Percentiles rank a stretch among this genome's conserved stretches.
Evolutionary conservation across 129 eudicot species (phyloP).

Genomic region (Chrysanthemum makinoi): DNA sequence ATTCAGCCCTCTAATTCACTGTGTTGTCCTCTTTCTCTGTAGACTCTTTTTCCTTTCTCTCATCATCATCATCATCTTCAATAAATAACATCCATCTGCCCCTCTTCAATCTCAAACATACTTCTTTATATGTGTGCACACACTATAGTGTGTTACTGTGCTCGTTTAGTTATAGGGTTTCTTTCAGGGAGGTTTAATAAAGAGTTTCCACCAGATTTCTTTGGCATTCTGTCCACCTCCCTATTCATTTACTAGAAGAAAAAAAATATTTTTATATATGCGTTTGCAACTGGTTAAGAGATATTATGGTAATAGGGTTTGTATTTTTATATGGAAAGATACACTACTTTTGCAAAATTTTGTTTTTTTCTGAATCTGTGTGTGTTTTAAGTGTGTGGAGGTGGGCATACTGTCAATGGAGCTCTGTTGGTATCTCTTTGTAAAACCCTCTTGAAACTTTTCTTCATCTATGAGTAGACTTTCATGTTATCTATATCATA

Average conservation of each 20-base stretch:
- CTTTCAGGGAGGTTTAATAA: constrained; percentile 70
- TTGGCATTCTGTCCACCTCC: constrained; percentile 99
- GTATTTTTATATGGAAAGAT: background rate
- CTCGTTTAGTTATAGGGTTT: constrained; percentile 2
- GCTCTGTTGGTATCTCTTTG: constrained; percentile 89
- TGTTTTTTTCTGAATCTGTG: background rate
- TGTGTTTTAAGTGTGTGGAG: constrained; percentile 44
- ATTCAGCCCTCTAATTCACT: constrained; percentile 32
- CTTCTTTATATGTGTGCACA: constrained; percentile 1
- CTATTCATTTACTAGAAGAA: background rate
- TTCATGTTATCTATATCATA: background rate
- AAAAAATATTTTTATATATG: background rate
- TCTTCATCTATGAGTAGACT: background rate
- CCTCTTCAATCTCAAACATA: constrained; percentile 3
- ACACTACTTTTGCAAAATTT: constrained; percentile 3
- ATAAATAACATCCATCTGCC: constrained; percentile 42
- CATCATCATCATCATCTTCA: constrained; percentile 29
- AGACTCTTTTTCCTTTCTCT: constrained; percentile 7
- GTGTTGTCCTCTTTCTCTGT: constrained; percentile 20
- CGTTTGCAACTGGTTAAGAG: too few species aligned
- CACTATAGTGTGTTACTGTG: background rate
- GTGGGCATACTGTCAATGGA: constrained; percentile 98
- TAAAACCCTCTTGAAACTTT: constrained; percentile 55
- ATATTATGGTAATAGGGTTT: constrained; percentile 16
- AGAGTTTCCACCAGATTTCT: constrained; percentile 78